Base-by-base conservation (phyloP, 495 filamentous ascomycete genomes). In the Penicillium waksmanii region DNA sequence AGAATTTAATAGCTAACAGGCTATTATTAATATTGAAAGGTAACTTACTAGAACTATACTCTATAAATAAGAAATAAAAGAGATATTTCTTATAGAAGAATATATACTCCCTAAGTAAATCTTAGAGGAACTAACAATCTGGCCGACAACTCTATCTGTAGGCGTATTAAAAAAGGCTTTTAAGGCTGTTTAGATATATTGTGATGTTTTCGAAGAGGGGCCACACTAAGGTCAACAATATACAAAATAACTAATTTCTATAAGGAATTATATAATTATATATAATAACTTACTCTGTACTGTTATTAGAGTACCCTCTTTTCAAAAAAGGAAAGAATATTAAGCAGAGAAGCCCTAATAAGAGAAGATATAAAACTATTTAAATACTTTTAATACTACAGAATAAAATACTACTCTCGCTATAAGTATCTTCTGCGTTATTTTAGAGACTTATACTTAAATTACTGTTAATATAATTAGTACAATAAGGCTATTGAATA, bases 351-450 rank as follows among this genome's bases (percentile, higher is more conserved):
- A 50, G 18, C 17, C 15, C 34, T 56, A 21, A 62, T 60, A 18
- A 42, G 35, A 52, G 49, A 4, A 5, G 51, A 50, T 11, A 31
- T 0, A 0, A 62, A 57, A 44, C 60, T 56, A 13, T 51, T 44
- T 21, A 40, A 18, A 31, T 66, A 56, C 35, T 63, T 66, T 38
- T 53, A 66, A 58, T 66, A 56, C 34, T 59, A 52, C 49, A 59
- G 63, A 9, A 34, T 52, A 34, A 63, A 43, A 53, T 58, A 65
- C 38, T 61, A 65, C 52, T 65, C 63, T 53, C 58, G 63, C 34
- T 58, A 65, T 23, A 65, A 65, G 27, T 54, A 60, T 58, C 63
- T 65, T 52, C 57, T 65, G 46, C 54, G 58, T 57, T 50, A 65
- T 60, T 61, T 65, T 34, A 55, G 58, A 56, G 50, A 38, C 35